Conservation (phyloP, 371 early-diverging fungal genomes). For the Mortierella sp. region DNA sequence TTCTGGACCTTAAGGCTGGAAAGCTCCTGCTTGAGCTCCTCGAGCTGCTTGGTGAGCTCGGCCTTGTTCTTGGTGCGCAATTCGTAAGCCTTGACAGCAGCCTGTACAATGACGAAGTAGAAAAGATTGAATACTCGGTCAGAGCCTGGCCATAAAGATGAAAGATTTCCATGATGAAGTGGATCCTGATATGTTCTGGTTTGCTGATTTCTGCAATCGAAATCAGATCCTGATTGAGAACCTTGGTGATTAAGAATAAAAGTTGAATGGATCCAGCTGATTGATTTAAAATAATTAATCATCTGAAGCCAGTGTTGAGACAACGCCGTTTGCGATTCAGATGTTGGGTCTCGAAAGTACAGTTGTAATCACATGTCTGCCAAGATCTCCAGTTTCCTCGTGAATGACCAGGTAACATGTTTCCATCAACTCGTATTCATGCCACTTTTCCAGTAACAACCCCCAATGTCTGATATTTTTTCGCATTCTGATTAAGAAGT, state of each 20-base stretch:
- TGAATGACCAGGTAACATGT: neutral
- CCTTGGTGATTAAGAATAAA: neutral
- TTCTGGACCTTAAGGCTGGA: slow-evolving; percentile 92
- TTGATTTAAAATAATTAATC: neutral
- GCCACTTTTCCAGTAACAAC: neutral
- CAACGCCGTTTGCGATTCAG: neutral
- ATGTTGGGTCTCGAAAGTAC: neutral
- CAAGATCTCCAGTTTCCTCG: neutral
- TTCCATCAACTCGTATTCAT: neutral
- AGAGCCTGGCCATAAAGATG: slow-evolving; percentile 9
- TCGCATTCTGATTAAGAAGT: neutral
- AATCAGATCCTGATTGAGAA: neutral
- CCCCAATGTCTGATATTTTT: too few relatives aligned
- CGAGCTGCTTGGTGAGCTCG: slow-evolving; percentile 90
- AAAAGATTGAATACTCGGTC: slow-evolving; percentile 24
- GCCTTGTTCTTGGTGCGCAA: slow-evolving; percentile 92
- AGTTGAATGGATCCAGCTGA: neutral
- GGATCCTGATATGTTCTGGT: neutral
- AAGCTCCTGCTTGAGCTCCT: slow-evolving; percentile 94
- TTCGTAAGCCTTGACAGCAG: slow-evolving; percentile 90
- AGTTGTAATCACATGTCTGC: neutral
- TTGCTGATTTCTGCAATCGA: neutral
- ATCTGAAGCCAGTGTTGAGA: neutral
- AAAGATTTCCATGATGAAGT: neutral
- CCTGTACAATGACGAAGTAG: slow-evolving; percentile 56